Conservation (phyloP, 208 protist species). For the Leishmania braziliensis region DNA sequence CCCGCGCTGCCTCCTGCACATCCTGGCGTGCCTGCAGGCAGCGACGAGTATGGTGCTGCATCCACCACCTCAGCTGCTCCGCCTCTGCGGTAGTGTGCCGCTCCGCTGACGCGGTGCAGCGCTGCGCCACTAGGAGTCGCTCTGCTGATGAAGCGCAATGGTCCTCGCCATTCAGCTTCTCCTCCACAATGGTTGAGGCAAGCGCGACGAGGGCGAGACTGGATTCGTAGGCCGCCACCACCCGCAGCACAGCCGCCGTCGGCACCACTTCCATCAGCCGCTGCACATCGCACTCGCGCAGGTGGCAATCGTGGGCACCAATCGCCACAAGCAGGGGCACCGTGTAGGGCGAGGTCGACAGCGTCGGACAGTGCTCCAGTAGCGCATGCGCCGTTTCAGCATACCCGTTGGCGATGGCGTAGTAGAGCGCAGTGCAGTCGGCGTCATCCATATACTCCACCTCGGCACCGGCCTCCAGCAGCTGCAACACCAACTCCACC, state of each 20-base stretch:
- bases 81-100: slow-evolving; percentile 64
- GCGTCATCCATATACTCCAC: slow-evolving; percentile 72
- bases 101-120: slow-evolving; percentile 37
- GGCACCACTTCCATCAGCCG: slow-evolving; percentile 70
- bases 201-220: slow-evolving; percentile 52
- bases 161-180: slow-evolving; percentile 62
- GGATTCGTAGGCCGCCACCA: slow-evolving; percentile 45
- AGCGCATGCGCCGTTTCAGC: slow-evolving; percentile 52
- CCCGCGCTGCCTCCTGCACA: slow-evolving; percentile 41
- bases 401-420: slow-evolving; percentile 91
- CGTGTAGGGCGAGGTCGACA: slow-evolving; percentile 60
- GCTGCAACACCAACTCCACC: slow-evolving; percentile 62
- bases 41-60: slow-evolving; percentile 45
- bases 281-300: slow-evolving; percentile 66
- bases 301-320: slow-evolving; percentile 73
- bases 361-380: slow-evolving; percentile 55
- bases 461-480: slow-evolving; percentile 76
- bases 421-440: slow-evolving; percentile 84
- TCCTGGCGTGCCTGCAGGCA: slow-evolving; percentile 52
- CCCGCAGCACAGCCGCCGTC: slow-evolving; percentile 49
- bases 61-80: slow-evolving; percentile 25
- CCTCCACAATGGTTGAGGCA: slow-evolving; percentile 61
- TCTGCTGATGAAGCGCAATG: slow-evolving; percentile 22
- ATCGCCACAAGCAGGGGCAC: slow-evolving; percentile 74
- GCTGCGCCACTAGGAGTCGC: slow-evolving; percentile 27